phyloP scores from a whole-genome alignment of 2,329 filamentous ascomycete species.

The Ceratocystis alfenasii region DNA sequence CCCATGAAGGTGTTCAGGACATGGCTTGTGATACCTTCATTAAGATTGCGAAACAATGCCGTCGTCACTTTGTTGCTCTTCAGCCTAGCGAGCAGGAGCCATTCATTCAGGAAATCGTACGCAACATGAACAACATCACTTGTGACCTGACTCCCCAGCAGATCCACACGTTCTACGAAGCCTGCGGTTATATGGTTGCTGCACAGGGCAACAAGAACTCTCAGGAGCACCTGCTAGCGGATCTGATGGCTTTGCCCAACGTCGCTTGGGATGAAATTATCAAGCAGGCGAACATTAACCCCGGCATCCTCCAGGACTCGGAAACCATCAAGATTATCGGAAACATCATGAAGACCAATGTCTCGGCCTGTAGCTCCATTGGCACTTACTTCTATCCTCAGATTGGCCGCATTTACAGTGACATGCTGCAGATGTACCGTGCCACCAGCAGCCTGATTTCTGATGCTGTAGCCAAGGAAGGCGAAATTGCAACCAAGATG shows the following conservation, averaged over 20 bases:
- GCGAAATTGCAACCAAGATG: constrained; percentile 87
- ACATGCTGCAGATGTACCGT: constrained; percentile 98
- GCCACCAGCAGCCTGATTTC: constrained; percentile 95
- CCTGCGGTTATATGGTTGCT: constrained; percentile 97
- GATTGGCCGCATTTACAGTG: constrained; percentile 91
- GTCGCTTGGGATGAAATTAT: constrained; percentile 94
- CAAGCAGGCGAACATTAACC: constrained; percentile 69
- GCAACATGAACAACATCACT: constrained; percentile 91
- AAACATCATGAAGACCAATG: constrained; percentile 99
- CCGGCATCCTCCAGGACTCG: constrained; percentile 73
- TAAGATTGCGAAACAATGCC: constrained; percentile 97
- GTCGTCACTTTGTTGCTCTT: constrained; percentile 89
- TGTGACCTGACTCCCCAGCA: constrained; percentile 91
- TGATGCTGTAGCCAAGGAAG: constrained; percentile 56
- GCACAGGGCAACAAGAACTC: constrained; percentile 91
- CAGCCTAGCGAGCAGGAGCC: constrained; percentile 90
- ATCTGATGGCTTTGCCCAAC: constrained; percentile 90
- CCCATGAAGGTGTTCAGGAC: constrained; percentile 97
- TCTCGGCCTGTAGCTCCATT: constrained; percentile 93
- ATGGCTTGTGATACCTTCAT: constrained; percentile 99
- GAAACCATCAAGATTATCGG: constrained; percentile 98
- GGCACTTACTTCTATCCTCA: constrained; percentile 97
- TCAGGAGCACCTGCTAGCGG: constrained; percentile 80
- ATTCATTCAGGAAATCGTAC: constrained; percentile 97
- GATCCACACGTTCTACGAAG: constrained; percentile 97